Evolutionary conservation across 495 filamentous ascomycete genomes (phyloP).

Genomic region (Aeminium ludgeri): DNA sequence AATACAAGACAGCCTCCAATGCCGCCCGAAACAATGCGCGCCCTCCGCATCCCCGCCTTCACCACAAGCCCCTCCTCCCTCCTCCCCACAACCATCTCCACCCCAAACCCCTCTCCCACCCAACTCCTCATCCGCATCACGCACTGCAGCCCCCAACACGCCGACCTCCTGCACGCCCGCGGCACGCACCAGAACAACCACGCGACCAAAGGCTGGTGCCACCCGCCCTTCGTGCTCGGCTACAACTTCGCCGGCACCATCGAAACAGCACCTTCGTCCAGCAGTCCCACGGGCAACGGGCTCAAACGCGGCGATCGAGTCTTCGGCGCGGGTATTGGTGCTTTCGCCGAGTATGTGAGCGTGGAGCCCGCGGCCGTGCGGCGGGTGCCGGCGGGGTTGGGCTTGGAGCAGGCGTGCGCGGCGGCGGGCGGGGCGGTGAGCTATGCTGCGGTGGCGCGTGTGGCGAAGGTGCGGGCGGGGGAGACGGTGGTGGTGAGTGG

Average conservation of each 20-base stretch:
- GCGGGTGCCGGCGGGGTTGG: constrained; percentile 16
- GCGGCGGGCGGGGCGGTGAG: constrained; percentile 23
- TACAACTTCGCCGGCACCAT: constrained; percentile 25
- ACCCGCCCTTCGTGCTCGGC: constrained; percentile 27
- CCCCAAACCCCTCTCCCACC: constrained; percentile 5
- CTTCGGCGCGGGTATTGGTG: constrained; percentile 24
- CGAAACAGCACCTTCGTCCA: constrained; percentile 6
- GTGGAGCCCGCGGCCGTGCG: constrained; percentile 18
- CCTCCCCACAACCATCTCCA: constrained; percentile 4
- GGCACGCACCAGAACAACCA: constrained; percentile 23
- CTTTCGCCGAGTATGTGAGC: constrained; percentile 25
- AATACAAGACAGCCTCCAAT: too few relatives aligned
- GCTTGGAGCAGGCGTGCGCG: constrained; percentile 19
- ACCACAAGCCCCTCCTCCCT: constrained; percentile 16
- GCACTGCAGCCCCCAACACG: constrained; percentile 25
- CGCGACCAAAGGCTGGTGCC: constrained; percentile 9
- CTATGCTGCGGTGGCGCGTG: constrained; percentile 20
- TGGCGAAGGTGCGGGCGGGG: constrained; percentile 16
- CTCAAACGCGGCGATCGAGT: constrained; percentile 19
- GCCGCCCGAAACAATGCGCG: constrained; percentile 21
- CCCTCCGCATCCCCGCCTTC: constrained; percentile 19
- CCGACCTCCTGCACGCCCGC: constrained; percentile 27
- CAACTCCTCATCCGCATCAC: constrained; percentile 15
- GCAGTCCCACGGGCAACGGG: neutral
- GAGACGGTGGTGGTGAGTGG: constrained; percentile 27